A percentile compares a stretch with the other conserved stretches of the same genome.
phyloP scores from a whole-genome alignment of 495 filamentous ascomycete genomes.

The Aspergillus egyptiacus region DNA sequence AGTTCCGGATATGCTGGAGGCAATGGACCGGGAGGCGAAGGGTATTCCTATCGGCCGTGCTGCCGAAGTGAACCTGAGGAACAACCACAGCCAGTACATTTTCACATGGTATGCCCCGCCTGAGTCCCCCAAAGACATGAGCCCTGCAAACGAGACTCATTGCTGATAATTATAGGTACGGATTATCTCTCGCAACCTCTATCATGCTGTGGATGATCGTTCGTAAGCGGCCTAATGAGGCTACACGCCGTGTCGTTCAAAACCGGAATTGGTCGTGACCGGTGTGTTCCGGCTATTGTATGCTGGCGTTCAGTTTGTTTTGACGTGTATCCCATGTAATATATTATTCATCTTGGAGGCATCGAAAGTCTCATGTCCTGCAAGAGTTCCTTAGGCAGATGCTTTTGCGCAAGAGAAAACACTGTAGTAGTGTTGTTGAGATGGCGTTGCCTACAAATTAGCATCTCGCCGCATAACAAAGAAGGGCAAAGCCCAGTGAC shows the following conservation, averaged over 20 bases:
- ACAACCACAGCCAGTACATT: slow-evolving; percentile 97
- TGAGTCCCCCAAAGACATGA: background rate
- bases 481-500: slow-evolving; percentile 18
- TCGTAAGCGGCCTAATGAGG: slow-evolving; percentile 70
- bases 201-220: slow-evolving; percentile 95
- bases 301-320: slow-evolving; percentile 24
- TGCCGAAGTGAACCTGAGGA: slow-evolving; percentile 86
- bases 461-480: slow-evolving; percentile 16
- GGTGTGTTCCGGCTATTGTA: slow-evolving; percentile 8
- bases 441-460: slow-evolving; percentile 66
- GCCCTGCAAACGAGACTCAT: background rate
- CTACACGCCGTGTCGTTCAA: slow-evolving; percentile 67
- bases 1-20: slow-evolving; percentile 72
- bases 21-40: slow-evolving; percentile 63
- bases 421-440: slow-evolving; percentile 63
- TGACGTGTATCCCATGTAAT: slow-evolving; percentile 7
- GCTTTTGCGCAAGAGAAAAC: slow-evolving; percentile 75
- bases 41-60: slow-evolving; percentile 92
- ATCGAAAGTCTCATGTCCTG: slow-evolving; percentile 73
- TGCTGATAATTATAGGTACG: slow-evolving; percentile 61
- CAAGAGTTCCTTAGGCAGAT: slow-evolving; percentile 76
- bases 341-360: slow-evolving; percentile 42
- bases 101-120: slow-evolving; percentile 77
- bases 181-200: slow-evolving; percentile 75
- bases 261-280: slow-evolving; percentile 67